Conservation (phyloP, 129 eudicot species). For the Erigeron canadensis region DNA sequence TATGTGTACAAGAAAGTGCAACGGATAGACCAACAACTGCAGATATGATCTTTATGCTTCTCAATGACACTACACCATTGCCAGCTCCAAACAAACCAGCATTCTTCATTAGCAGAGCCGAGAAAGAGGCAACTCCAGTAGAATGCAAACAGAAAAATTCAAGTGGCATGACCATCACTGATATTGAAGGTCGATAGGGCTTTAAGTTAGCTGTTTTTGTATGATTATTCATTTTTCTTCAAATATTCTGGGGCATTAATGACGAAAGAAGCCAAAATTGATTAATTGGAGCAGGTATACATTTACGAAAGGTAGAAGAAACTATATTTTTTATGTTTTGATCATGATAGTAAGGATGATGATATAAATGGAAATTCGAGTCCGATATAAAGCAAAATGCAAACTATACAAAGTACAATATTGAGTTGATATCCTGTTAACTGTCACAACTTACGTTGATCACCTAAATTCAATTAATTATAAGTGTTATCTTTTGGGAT, state of each 20-base stretch:
- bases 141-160: constrained; percentile 3
- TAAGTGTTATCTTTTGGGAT: too few relatives aligned
- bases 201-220: not conserved
- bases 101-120: constrained; percentile 26
- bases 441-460: not conserved
- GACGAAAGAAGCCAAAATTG: too few relatives aligned
- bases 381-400: too few relatives aligned
- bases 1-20: constrained; percentile 31
- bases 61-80: constrained; percentile 22
- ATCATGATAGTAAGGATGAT: too few relatives aligned
- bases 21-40: constrained; percentile 26
- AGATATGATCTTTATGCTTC: constrained; percentile 33
- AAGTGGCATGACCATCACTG: constrained; percentile 29
- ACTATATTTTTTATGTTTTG: too few relatives aligned
- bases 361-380: too few relatives aligned
- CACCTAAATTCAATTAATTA: too few relatives aligned
- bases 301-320: too few relatives aligned
- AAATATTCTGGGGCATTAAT: not conserved
- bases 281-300: too few relatives aligned
- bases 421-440: too few relatives aligned
- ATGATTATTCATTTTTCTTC: not conserved
- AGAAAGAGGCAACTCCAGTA: not conserved
- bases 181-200: constrained; percentile 26
- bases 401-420: too few relatives aligned
- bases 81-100: constrained; percentile 30